Conservation (phyloP, 257 asterid species). For the Nicotiana benthamiana region DNA sequence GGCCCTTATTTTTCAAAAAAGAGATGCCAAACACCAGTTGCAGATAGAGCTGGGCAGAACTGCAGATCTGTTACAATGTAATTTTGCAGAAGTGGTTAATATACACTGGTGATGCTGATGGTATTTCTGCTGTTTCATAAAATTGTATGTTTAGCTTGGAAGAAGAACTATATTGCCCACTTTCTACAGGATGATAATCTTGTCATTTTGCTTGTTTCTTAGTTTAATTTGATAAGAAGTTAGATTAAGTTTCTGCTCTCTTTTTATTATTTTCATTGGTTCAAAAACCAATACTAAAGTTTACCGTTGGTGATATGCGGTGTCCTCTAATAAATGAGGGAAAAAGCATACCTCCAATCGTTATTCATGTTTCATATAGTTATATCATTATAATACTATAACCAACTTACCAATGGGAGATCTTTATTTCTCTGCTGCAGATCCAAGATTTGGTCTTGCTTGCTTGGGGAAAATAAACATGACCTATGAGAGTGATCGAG, state of each 20-base stretch:
- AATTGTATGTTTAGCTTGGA: neutral
- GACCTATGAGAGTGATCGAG: conserved; percentile 68
- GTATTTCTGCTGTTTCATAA: neutral
- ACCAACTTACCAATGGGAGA: neutral
- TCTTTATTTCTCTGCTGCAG: conserved; percentile 32
- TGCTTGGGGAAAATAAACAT: conserved; percentile 71
- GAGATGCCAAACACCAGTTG: neutral
- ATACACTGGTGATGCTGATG: neutral
- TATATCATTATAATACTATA: neutral
- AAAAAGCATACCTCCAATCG: neutral
- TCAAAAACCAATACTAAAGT: no score
- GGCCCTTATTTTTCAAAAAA: neutral
- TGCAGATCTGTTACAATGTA: neutral
- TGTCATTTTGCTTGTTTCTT: neutral
- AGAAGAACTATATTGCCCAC: no score
- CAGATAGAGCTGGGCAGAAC: no score
- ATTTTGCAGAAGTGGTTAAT: no score
- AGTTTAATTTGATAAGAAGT: neutral
- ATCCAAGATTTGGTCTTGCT: conserved; percentile 74
- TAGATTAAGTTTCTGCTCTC: neutral
- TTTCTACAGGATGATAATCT: neutral
- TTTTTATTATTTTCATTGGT: neutral
- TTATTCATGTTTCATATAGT: neutral
- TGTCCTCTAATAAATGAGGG: neutral
- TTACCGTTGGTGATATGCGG: neutral